Evolutionary conservation across 257 asterid genomes (phyloP).

Genomic region (Salvia hispanica): DNA sequence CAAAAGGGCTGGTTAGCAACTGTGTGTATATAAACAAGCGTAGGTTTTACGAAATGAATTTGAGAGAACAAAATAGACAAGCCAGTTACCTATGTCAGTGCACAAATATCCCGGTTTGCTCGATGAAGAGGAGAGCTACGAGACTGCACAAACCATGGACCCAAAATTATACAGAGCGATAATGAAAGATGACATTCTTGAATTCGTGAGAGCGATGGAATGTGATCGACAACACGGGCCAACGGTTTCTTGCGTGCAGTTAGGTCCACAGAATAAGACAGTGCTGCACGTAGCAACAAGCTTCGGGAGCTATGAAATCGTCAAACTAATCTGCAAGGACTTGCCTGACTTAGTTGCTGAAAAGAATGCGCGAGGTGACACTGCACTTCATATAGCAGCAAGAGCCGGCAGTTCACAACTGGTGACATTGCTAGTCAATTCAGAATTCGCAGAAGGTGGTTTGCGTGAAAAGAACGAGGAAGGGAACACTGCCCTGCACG

Average conservation of each 20-base stretch:
- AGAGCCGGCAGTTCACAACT: slow-evolving; percentile 46
- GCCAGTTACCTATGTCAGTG: slow-evolving; percentile 38
- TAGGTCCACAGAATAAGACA: slow-evolving; percentile 55
- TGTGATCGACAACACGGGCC: slow-evolving; percentile 28
- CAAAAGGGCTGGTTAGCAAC: neutral
- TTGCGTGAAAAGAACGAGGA: slow-evolving; percentile 44
- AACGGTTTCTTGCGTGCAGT: slow-evolving; percentile 43
- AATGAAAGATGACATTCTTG: slow-evolving; percentile 53
- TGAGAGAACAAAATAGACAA: neutral
- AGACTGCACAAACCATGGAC: slow-evolving; percentile 45
- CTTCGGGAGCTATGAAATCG: slow-evolving; percentile 47
- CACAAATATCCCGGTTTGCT: slow-evolving; percentile 35
- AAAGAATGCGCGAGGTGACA: slow-evolving; percentile 52
- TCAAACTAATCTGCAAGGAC: slow-evolving; percentile 55
- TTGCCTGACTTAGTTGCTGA: slow-evolving; percentile 46
- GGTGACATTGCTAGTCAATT: slow-evolving; percentile 36
- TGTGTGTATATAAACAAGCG: slow-evolving; percentile 15
- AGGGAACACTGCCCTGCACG: slow-evolving; percentile 51
- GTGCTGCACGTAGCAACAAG: slow-evolving; percentile 53
- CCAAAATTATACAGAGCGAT: slow-evolving; percentile 48
- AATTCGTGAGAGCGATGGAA: slow-evolving; percentile 48
- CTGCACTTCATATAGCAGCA: slow-evolving; percentile 57
- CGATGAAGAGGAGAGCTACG: slow-evolving; percentile 39
- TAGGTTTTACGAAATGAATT: neutral
- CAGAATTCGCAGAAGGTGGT: slow-evolving; percentile 43